Base-by-base conservation (phyloP, 2,329 filamentous ascomycete genomes). In the Penicillium sp. region DNA sequence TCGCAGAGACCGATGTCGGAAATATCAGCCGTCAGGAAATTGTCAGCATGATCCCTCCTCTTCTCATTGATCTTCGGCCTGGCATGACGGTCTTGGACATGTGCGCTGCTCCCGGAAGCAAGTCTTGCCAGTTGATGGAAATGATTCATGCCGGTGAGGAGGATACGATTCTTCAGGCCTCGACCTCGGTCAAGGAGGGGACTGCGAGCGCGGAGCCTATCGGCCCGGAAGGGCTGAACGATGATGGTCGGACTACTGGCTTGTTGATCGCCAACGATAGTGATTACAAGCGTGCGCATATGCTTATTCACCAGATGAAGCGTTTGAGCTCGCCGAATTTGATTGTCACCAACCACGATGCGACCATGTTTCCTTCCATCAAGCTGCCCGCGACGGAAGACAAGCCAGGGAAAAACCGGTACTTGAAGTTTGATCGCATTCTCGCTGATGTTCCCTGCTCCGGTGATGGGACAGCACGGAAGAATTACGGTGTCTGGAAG, bases 21-120 rank as follows among this genome's bases (percentile, higher is more conserved):
- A 98, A 96, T 64, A 96, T 98, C 57, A 95, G 85, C 66, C 80
- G 92, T 56, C 92, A 98, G 67, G 92, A 98, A 69, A 84, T 95
- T 30, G 92, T 98, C 57, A 95, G 87, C 71, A 98, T 98, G 92
- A 96, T 98, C 47, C 92, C 92, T 16, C 92, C 92, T 16, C 76
- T 96, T 53, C 74, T 96, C 54, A 84, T 98, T 73, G 89, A 96
- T 57, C 75, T 96, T 34, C 79, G 80, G 52, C 89, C 92, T 3
- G 86, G 89, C 36, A 94, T 95, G 82, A 84, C 83, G 1, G 89
- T 95, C 7, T 70, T 98, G 53, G 92, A 98, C 64, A 82, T 98
- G 71, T 98, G 92, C 67, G 92, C 92, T 42, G 92, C 92, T 1
- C 92, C 92, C 1, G 92, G 92, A 43, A 96, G 90, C 72, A 98